Evolutionary conservation across 106 monocot species (phyloP).

Genomic region (Ottelia alismoides): DNA sequence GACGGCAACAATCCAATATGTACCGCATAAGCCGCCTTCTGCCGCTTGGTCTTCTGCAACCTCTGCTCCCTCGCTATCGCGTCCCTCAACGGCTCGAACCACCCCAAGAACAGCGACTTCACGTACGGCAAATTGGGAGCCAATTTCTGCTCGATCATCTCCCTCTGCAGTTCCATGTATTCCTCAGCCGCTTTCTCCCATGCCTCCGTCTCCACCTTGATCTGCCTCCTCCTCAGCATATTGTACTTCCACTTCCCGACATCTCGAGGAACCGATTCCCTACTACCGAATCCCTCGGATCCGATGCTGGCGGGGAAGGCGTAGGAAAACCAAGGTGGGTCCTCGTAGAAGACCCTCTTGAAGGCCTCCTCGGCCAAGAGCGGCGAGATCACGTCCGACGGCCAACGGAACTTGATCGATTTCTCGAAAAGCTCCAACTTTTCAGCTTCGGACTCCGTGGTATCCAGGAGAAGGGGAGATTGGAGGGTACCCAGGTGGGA

Average conservation of each 20-base stretch:
- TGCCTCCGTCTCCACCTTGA: constrained; percentile 83
- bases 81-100: constrained; percentile 86
- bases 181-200: constrained; percentile 83
- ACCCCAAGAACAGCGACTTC: constrained; percentile 70
- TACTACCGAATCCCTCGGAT: background rate
- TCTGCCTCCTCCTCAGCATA: constrained; percentile 50
- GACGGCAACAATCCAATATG: constrained; percentile 59
- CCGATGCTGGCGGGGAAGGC: constrained; percentile 1
- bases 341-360: constrained; percentile 21
- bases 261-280: background rate
- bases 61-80: constrained; percentile 58
- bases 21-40: constrained; percentile 45
- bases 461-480: constrained; percentile 18
- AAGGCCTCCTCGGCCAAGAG: constrained; percentile 7
- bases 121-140: constrained; percentile 83
- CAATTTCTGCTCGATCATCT: constrained; percentile 87
- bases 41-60: constrained; percentile 37
- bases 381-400: background rate
- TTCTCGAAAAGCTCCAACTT: background rate
- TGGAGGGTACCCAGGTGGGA: constrained; percentile 26
- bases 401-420: constrained; percentile 6
- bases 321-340: constrained; percentile 27
- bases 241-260: constrained; percentile 30
- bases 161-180: constrained; percentile 76
- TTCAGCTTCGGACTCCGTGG: constrained; percentile 1